phyloP scores from a whole-genome alignment of 1,139 yeast genomes.

The Geotrichum histeridarum region DNA sequence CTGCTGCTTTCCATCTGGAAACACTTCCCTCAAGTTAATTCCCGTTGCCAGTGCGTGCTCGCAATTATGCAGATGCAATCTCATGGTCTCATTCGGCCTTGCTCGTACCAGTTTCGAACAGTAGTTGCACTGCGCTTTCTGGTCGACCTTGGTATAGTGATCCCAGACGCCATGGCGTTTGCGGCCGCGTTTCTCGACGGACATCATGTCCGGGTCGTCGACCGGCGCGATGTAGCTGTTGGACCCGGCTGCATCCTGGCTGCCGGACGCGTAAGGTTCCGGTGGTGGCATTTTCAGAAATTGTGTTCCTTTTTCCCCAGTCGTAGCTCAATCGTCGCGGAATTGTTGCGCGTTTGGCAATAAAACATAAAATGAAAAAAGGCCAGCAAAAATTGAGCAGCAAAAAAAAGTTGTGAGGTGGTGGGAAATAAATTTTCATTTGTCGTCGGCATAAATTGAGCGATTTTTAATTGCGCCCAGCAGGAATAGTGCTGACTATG shows the following conservation, averaged over 20 bases:
- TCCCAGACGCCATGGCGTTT: constrained; percentile 12
- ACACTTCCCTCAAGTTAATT: not conserved
- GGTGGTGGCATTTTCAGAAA: not conserved
- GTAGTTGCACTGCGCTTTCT: constrained; percentile 13
- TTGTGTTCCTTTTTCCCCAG: too few relatives aligned
- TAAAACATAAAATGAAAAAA: too few relatives aligned
- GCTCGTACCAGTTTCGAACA: constrained; percentile 8
- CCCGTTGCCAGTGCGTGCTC: not conserved
- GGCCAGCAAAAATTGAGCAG: too few relatives aligned
- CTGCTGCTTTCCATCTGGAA: not conserved
- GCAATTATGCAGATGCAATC: constrained; percentile 1
- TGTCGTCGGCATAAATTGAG: too few relatives aligned
- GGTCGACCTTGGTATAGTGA: constrained; percentile 7
- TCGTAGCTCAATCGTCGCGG: too few relatives aligned
- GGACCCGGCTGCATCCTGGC: not conserved
- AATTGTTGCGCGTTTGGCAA: too few relatives aligned
- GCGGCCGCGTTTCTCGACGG: constrained; percentile 6
- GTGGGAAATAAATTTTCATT: too few relatives aligned
- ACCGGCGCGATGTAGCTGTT: too few relatives aligned
- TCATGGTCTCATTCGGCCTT: constrained; percentile 11
- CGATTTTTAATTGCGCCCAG: too few relatives aligned
- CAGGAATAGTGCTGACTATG: too few relatives aligned
- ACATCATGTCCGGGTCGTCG: not conserved
- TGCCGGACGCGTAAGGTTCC: not conserved
- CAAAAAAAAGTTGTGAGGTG: too few relatives aligned